phyloP scores from a whole-genome alignment of 1,139 yeast genomes.

The Taphrina wiesneri region DNA sequence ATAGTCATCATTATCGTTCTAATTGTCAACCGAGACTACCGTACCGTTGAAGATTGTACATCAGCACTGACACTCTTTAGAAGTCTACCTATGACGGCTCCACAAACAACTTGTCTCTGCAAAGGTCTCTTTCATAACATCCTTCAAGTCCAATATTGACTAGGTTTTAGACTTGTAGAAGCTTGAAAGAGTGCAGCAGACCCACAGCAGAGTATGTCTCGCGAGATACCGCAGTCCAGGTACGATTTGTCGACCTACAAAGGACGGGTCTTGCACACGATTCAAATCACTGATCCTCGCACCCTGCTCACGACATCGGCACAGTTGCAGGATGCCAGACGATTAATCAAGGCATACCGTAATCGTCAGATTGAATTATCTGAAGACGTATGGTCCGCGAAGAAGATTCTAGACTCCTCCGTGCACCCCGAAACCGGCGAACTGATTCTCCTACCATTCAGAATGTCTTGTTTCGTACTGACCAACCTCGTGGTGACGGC shows the following conservation, averaged over 20 bases:
- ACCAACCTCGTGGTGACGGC: constrained; percentile 92
- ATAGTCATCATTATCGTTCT: too few species aligned
- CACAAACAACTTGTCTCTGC: not conserved
- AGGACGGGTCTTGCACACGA: constrained; percentile 71
- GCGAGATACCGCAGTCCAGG: constrained; percentile 42
- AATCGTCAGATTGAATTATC: constrained; percentile 59
- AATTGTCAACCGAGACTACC: not conserved
- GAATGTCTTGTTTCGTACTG: constrained; percentile 94
- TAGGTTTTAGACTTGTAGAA: too few species aligned
- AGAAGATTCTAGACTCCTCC: constrained; percentile 51
- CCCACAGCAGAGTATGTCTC: not conserved
- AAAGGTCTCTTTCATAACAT: too few species aligned
- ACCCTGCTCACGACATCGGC: constrained; percentile 72
- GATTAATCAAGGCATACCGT: constrained; percentile 67
- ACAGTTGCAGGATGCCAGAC: constrained; percentile 66
- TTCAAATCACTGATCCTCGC: constrained; percentile 43
- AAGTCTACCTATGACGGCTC: too few species aligned
- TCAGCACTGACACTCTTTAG: too few species aligned
- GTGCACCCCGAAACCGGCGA: constrained; percentile 67
- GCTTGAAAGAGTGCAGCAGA: too few species aligned
- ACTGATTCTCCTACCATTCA: constrained; percentile 84
- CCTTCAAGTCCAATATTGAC: too few species aligned
- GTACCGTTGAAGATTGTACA: too few species aligned
- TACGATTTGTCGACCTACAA: constrained; percentile 78
- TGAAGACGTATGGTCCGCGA: constrained; percentile 87